Evolutionary conservation across 2,329 filamentous ascomycete genomes (phyloP).

Genomic region (Dothistroma pini): DNA sequence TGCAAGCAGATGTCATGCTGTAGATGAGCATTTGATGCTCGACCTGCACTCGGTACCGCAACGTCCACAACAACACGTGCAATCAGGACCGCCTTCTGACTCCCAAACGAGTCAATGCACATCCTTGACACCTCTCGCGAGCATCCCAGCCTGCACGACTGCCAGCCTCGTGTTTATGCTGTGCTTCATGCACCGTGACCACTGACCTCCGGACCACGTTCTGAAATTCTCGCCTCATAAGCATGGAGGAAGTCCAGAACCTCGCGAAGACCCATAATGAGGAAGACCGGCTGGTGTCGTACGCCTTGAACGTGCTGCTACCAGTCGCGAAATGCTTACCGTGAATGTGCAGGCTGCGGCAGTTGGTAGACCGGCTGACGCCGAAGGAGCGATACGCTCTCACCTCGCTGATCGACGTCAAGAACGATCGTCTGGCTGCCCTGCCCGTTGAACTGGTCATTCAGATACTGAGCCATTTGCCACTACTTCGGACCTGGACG

Average conservation of each 20-base stretch:
- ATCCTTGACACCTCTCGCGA: slow-evolving; percentile 5
- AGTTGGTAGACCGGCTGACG: slow-evolving; percentile 12
- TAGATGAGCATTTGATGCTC: slow-evolving; percentile 1
- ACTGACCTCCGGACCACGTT: not conserved
- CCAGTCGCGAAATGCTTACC: slow-evolving; percentile 1
- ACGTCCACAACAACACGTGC: not conserved
- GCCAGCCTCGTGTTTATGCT: slow-evolving; percentile 2
- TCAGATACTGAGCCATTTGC: slow-evolving; percentile 33
- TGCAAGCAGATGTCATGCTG: not conserved
- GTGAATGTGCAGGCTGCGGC: slow-evolving; percentile 12
- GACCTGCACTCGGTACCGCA: slow-evolving; percentile 2
- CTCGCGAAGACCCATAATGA: not conserved
- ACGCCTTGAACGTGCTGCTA: not conserved
- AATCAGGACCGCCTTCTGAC: not conserved
- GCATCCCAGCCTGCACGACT: not conserved
- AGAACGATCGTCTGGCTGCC: slow-evolving; percentile 34
- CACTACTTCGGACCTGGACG: slow-evolving; percentile 28
- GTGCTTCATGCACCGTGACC: not conserved
- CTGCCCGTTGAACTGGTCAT: slow-evolving; percentile 40
- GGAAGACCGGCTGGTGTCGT: slow-evolving; percentile 6
- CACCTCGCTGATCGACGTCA: slow-evolving; percentile 8
- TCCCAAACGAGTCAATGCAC: slow-evolving; percentile 7
- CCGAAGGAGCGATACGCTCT: slow-evolving; percentile 15
- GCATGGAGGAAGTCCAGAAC: slow-evolving; percentile 1
- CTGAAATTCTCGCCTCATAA: not conserved